These are phyloP conservation scores for Diaporthe velutina DNA, from an alignment of 2,329 filamentous ascomycete species.

Conservation along the genomic window DNA sequence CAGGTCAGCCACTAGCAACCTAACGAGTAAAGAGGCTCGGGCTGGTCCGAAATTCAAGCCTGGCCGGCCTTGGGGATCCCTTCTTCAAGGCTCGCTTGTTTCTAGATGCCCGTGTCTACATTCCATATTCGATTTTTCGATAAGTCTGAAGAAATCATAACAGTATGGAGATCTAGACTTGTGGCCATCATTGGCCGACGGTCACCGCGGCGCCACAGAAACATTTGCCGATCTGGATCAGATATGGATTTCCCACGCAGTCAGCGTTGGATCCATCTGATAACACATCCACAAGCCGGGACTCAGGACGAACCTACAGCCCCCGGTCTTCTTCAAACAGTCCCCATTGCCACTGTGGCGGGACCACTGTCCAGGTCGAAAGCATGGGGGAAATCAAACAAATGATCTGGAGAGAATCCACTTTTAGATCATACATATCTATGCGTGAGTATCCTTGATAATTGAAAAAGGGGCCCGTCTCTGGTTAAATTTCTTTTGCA, in stretches of 20 bases:
- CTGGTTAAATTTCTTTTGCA: neutral
- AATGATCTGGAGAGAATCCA: neutral
- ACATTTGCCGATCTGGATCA: constrained; percentile 1
- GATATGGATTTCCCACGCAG: neutral
- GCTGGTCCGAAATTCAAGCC: constrained; percentile 8
- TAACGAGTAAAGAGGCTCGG: constrained; percentile 7
- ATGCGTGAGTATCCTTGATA: neutral
- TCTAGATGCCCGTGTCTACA: constrained; percentile 1
- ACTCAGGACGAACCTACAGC: constrained; percentile 15
- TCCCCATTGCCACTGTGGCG: neutral
- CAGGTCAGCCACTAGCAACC: neutral
- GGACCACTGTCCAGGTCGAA: neutral
- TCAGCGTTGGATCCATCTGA: neutral
- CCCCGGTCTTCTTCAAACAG: neutral
- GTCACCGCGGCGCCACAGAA: neutral
- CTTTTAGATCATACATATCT: neutral
- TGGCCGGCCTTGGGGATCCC: neutral
- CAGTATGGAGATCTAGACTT: neutral
- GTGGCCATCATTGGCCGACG: neutral
- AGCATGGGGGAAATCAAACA: constrained; percentile 2
- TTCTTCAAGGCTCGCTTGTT: constrained; percentile 23
- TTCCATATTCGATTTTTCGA: neutral
- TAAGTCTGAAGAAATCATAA: neutral
- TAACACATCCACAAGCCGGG: neutral
- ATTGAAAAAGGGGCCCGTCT: neutral